Base-by-base conservation (phyloP, 2,329 filamentous ascomycete species). In the Sporothrix mexicana region DNA sequence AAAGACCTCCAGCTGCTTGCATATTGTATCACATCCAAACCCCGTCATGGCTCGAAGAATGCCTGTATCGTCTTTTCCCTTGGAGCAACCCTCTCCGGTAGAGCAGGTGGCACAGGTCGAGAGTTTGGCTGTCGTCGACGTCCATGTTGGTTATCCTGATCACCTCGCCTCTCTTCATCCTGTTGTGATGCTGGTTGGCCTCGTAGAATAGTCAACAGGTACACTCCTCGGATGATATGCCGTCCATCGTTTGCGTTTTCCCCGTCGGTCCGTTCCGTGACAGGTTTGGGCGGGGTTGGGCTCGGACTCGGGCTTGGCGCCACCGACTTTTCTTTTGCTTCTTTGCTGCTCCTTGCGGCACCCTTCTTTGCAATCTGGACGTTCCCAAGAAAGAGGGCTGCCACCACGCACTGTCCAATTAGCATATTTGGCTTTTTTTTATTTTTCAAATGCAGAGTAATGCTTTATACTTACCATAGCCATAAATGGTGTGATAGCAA, bases 401-500 rank as follows among this genome's bases (percentile, higher is more conserved):
- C 72, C 2, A 81, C 4, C 1, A 80, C 75, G 30, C 79, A 79
- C 76, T 79, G 20, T 4, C 6, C 8, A 1, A 15, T 30, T 59
- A 55, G 59, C 23, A 43, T 25, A 36, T 36, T 36, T 36, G 20
- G 3, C n/a, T 9, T 23, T 15, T 17, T 25, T 17, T 15, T 20
- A 0, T 12, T 13, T 2, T n/a, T 47, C 1, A 51, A 12, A 36
- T 23, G 6, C n/a, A 36, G 6, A 57, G 5, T 9, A 5, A 36
- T 36, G 30, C 3, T 1, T 36, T 36, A 36, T 36, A 77, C 80
- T 75, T 76, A 83, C 83, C 73, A 83, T 41, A 36, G 81, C 79
- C 80, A 91, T 84, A 73, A 92, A 85, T 0, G 90, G 90, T 13
- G 88, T 80, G 51, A 92, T 85, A 0, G 88, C 82, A 53, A 91